Evolutionary conservation across 768 basidiomycete species (phyloP), one percentile per base, ranked within the genome.

Genomic region (Lactarius hengduanensis): DNA sequence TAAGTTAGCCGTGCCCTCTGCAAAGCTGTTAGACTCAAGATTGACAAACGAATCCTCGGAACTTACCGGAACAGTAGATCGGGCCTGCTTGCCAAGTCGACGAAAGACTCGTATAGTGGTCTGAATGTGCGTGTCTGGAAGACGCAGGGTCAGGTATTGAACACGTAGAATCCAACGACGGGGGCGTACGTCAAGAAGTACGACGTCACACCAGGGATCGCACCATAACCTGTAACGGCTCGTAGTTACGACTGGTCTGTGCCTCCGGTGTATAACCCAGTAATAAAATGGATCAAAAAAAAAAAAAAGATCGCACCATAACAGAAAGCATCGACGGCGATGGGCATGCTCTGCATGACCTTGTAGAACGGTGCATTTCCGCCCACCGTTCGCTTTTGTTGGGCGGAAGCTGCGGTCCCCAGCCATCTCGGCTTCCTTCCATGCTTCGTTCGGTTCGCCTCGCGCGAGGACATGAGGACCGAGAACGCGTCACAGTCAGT

Each of bases 321-420:
- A n/a, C n/a, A 85, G 77, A 99, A 99, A 1, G 96, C 97, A 74
- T 99, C 97, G 0, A 99, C 97, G 18, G 96, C 94, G 30, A 99
- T 90, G 10, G 96, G n/a, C n/a, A n/a, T n/a, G n/a, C n/a, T n/a
- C n/a, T n/a, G n/a, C n/a, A n/a, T n/a, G n/a, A n/a, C 84, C 78
- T 98, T 99, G 78, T 96, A 98, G 75, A 98, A 98, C 0, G 97
- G n/a, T 0, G 95, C 93, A 65, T 85, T 87, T 65, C 91, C 78
- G n/a, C n/a, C n/a, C n/a, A 34, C 81, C 80, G 41, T 81, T 83
- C 18, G 76, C n/a, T 63, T 84, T 84, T 8, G 76, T 80, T 2
- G 80, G 75, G 18, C 79, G 80, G 66, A 80, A 81, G 56, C 76
- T 78, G 30, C 77, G 79, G 66, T 83, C 80, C n/a, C 67, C 88